Conservation (phyloP, 768 basidiomycete species). For the Crepidotus variabilis region DNA sequence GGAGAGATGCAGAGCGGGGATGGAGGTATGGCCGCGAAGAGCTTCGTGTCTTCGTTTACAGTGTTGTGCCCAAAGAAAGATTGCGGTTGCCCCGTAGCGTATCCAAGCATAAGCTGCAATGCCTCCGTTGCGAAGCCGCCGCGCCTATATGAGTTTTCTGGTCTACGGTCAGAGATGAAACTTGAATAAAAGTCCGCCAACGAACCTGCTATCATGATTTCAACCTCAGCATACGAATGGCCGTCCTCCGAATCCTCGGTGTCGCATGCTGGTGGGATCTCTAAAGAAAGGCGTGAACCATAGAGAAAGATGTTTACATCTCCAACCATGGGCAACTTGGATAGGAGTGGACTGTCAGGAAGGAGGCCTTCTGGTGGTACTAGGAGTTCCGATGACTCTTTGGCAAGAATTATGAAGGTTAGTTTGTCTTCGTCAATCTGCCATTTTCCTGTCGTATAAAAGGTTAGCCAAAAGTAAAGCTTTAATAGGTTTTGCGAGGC, state of each 20-base stretch:
- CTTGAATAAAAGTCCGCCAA: neutral
- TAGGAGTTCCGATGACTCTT: conserved; percentile 17
- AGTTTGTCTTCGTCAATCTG: conserved; percentile 84
- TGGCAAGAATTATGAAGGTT: conserved; percentile 84
- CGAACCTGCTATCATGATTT: conserved; percentile 90
- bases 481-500: conserved; percentile 4
- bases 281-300: conserved; percentile 25
- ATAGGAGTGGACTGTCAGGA: conserved; percentile 31
- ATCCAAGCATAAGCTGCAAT: conserved; percentile 63
- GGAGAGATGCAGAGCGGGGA: conserved; percentile 42
- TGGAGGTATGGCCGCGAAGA: conserved; percentile 16
- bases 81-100: conserved; percentile 48
- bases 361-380: conserved; percentile 10
- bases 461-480: neutral
- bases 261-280: neutral
- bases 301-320: conserved; percentile 92
- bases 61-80: conserved; percentile 18
- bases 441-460: conserved; percentile 66
- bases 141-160: conserved; percentile 67
- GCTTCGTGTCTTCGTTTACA: conserved; percentile 4
- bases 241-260: conserved; percentile 20
- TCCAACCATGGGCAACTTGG: conserved; percentile 67
- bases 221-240: conserved; percentile 72
- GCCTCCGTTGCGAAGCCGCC: conserved; percentile 63
- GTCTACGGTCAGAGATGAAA: neutral